A percentile compares a stretch with the other conserved stretches of the same genome.
These are phyloP conservation scores for Hericium erinaceus DNA, from an alignment of 768 basidiomycete genomes.

Conservation along the genomic window DNA sequence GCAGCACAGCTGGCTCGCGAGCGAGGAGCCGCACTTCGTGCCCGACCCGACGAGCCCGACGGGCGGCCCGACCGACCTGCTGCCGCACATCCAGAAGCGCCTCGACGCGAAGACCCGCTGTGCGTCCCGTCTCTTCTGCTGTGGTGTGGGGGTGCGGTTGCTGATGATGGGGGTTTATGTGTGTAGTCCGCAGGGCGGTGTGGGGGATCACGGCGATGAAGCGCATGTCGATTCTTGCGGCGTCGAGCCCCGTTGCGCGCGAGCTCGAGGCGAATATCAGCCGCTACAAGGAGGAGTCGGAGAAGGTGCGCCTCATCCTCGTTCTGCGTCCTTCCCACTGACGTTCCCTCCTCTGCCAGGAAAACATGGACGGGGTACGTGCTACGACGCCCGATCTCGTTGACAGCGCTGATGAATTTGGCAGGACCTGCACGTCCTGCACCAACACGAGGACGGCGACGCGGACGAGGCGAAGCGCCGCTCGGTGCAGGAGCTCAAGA, in stretches of 20 bases:
- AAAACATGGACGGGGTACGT: slow-evolving; percentile 19
- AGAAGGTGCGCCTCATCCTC: slow-evolving; percentile 35
- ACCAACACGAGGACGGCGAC: neutral
- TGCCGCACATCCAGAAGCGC: slow-evolving; percentile 83
- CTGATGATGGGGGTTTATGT: neutral
- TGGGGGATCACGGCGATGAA: slow-evolving; percentile 80
- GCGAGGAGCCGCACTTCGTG: slow-evolving; percentile 61
- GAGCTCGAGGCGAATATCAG: slow-evolving; percentile 50
- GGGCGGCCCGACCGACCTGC: slow-evolving; percentile 63
- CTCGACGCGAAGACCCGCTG: slow-evolving; percentile 63
- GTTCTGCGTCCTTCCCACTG: no score
- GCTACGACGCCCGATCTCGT: neutral
- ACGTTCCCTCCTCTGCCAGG: slow-evolving; percentile 3
- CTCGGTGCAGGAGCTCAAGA: neutral
- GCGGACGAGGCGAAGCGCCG: neutral
- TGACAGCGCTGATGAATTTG: neutral
- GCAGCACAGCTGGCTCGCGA: slow-evolving; percentile 74
- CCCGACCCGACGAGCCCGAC: slow-evolving; percentile 44
- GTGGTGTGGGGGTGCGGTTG: neutral
- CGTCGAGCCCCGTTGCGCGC: slow-evolving; percentile 33
- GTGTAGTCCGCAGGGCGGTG: slow-evolving; percentile 78
- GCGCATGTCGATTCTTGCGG: slow-evolving; percentile 58
- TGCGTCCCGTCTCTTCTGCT: neutral
- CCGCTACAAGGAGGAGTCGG: slow-evolving; percentile 76
- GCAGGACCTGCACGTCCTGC: slow-evolving; percentile 7